Base-by-base conservation (phyloP, 352 stramenopile species). In the Pilasporangium apinafurcum region DNA sequence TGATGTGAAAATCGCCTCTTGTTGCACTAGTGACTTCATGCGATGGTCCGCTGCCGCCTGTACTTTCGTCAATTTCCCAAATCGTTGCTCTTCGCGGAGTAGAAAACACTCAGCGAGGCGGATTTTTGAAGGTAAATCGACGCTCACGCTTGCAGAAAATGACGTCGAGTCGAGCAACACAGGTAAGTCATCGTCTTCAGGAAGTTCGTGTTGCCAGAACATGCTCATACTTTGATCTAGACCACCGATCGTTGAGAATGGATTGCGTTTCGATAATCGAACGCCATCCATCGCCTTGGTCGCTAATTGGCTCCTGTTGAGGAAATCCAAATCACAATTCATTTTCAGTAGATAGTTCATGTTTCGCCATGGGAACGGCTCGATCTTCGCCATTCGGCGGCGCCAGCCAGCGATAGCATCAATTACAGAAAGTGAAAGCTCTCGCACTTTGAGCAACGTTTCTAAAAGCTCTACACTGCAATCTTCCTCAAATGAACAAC, bases 331-430 rank as follows among this genome's bases (percentile, higher is more conserved):
- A 36, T 91, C 79, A 33, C 59, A 65, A 6, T 59, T 59, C 71
- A 91, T 85, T 32, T 78, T 75, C 24, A 86, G 44, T 7, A 80
- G 37, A 37, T 91, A 91, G 37, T 91, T 91, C 12, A 64, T 24
- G 24, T 70, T 56, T 13, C 66, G 58, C 76, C 76, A 89, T 21
- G 51, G 31, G 43, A 91, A 91, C 16, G 76, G 73, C 26, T 62
- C 42, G 8, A 53, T 62, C 43, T 75, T 59, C 10, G 86, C 66
- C 71, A 86, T 82, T 31, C 68, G 59, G 4, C 75, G 53, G 2
- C 72, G 57, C 78, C 78, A 88, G 4, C 65, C 60, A 17, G 75
- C 68, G 39, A 88, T 51, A 5, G 68, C 66, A 37, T 83, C 66
- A 13, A 91, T 58, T 6, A 75, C 61, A 10, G 60, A 59, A 6